Percentiles rank a stretch among this genome's conserved stretches.
Conservation (phyloP, 768 basidiomycete species). For the Tylopilus felleus region DNA sequence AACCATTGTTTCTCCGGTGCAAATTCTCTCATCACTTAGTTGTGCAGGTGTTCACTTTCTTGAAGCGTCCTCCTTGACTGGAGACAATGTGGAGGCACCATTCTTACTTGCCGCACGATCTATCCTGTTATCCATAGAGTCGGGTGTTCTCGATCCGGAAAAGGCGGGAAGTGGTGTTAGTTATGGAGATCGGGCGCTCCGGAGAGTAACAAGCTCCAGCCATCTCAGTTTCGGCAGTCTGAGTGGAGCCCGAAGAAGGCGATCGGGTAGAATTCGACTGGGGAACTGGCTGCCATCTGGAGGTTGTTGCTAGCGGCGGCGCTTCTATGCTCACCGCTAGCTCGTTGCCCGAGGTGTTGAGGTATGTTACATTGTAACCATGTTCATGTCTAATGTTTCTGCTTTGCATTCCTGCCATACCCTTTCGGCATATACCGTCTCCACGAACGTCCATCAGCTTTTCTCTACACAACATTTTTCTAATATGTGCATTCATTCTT, state of each 20-base stretch:
- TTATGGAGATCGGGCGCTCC: conserved; percentile 90
- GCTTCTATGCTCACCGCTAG: neutral
- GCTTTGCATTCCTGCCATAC: conserved; percentile 23
- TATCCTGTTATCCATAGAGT: conserved; percentile 87
- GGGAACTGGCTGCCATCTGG: conserved; percentile 59
- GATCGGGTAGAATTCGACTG: conserved; percentile 55
- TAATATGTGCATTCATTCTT: conserved; percentile 13
- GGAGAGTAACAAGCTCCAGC: conserved; percentile 89
- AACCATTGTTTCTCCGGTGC: conserved; percentile 17
- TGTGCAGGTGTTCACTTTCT: conserved; percentile 85
- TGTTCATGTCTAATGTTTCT: conserved; percentile 7
- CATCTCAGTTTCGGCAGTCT: conserved; percentile 83
- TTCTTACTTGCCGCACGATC: conserved; percentile 85
- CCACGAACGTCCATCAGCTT: conserved; percentile 3
- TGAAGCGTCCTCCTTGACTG: conserved; percentile 87
- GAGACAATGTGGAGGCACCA: conserved; percentile 92
- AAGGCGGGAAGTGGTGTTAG: conserved; percentile 93
- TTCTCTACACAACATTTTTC: conserved; percentile 10
- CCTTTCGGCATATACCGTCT: conserved; percentile 21
- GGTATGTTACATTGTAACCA: conserved; percentile 15
- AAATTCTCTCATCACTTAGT: conserved; percentile 1
- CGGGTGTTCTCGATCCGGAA: conserved; percentile 88
- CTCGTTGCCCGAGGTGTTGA: neutral
- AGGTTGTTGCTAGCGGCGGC: conserved; percentile 57
- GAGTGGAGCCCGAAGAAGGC: conserved; percentile 60